A percentile compares a stretch with the other conserved stretches of the same genome.
phyloP scores from a whole-genome alignment of 805 yeast species.

The Kregervanrija delftensis region DNA sequence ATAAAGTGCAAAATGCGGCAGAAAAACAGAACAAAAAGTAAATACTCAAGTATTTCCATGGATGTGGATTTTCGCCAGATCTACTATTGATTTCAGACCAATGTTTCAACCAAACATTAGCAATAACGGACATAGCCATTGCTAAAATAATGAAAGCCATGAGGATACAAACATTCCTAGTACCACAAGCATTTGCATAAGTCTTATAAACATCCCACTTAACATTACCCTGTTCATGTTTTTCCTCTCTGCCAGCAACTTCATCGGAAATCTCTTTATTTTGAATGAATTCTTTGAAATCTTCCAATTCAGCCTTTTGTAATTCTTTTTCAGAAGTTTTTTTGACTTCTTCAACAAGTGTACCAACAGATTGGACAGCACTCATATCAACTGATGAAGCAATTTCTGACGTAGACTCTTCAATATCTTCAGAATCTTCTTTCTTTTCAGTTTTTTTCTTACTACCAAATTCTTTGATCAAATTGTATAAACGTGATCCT shows the following conservation, averaged over 20 bases:
- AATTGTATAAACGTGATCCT: conserved; percentile 32
- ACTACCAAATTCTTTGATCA: conserved; percentile 49
- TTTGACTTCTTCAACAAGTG: conserved; percentile 24
- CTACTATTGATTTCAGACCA: conserved; percentile 90
- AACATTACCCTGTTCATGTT: conserved; percentile 88
- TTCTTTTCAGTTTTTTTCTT: conserved; percentile 27
- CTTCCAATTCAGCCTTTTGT: conserved; percentile 55
- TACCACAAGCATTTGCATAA: conserved; percentile 85
- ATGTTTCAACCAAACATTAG: conserved; percentile 90
- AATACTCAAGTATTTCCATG: conserved; percentile 63
- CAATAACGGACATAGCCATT: conserved; percentile 54
- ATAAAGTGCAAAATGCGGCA: conserved; percentile 51
- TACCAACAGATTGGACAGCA: conserved; percentile 13
- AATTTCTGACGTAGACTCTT: conserved; percentile 7
- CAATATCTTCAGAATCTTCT: conserved; percentile 13
- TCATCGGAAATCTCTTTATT: conserved; percentile 32
- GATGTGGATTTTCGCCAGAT: conserved; percentile 63
- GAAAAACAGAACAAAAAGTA: conserved; percentile 71
- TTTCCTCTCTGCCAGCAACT: conserved; percentile 55
- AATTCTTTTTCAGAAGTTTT: conserved; percentile 34
- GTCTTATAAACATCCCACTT: conserved; percentile 77
- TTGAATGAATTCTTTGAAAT: conserved; percentile 30
- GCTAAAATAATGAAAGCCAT: conserved; percentile 49
- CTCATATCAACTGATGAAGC: conserved; percentile 3
- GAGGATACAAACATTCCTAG: conserved; percentile 53